Evolutionary conservation across 371 early-diverging fungal genomes (phyloP).

Genomic region (Actinomortierella wolfii): DNA sequence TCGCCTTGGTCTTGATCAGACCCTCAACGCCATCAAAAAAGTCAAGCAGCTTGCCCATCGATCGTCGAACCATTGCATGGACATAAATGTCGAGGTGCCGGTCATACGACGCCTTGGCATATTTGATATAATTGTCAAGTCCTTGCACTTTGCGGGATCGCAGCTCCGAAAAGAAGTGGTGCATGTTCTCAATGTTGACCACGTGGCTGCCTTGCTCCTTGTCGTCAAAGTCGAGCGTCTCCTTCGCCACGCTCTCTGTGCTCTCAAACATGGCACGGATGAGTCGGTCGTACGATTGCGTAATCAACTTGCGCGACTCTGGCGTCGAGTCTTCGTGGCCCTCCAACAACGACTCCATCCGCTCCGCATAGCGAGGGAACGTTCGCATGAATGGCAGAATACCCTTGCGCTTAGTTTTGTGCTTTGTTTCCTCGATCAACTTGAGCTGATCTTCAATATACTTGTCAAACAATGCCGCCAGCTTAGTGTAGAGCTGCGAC

Average conservation of each 20-base stretch:
- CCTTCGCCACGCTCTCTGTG: slow-evolving; percentile 83
- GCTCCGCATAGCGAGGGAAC: slow-evolving; percentile 87
- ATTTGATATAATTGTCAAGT: slow-evolving; percentile 80
- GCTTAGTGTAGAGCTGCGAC: slow-evolving; percentile 64
- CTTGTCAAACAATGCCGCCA: slow-evolving; percentile 74
- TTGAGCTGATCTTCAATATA: slow-evolving; percentile 90
- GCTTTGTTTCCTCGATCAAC: slow-evolving; percentile 90
- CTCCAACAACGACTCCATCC: slow-evolving; percentile 65
- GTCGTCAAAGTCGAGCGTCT: slow-evolving; percentile 75
- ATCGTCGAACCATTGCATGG: slow-evolving; percentile 84
- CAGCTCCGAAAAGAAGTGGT: slow-evolving; percentile 82
- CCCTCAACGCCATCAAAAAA: slow-evolving; percentile 95
- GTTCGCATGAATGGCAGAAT: slow-evolving; percentile 85
- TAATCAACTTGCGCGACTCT: slow-evolving; percentile 75
- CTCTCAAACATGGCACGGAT: slow-evolving; percentile 88
- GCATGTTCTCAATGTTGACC: slow-evolving; percentile 82
- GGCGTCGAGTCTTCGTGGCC: slow-evolving; percentile 56
- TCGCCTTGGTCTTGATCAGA: slow-evolving; percentile 70
- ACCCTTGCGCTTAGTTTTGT: slow-evolving; percentile 85
- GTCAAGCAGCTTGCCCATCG: slow-evolving; percentile 87
- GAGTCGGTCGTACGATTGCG: slow-evolving; percentile 81
- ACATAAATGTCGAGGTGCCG: slow-evolving; percentile 81
- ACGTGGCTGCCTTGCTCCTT: slow-evolving; percentile 80
- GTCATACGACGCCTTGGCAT: slow-evolving; percentile 86
- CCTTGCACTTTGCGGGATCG: slow-evolving; percentile 69